Evolutionary conservation across 352 stramenopile species (phyloP).

Genomic region (Globisporangium nagaii): DNA sequence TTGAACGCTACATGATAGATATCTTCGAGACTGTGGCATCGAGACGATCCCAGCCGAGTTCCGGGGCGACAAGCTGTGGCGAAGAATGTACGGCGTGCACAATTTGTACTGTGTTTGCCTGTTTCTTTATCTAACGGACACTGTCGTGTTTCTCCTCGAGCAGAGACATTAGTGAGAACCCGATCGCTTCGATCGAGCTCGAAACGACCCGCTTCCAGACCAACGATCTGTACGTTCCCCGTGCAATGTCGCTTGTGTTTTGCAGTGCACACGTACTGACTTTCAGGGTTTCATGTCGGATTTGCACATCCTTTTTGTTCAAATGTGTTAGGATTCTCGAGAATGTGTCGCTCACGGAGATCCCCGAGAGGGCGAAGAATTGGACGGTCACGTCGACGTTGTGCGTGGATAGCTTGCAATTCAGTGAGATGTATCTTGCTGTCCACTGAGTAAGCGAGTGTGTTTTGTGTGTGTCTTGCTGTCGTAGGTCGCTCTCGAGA

Average conservation of each 20-base stretch:
- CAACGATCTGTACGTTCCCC: slow-evolving; percentile 3
- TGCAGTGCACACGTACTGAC: no score
- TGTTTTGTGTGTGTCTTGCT: not conserved
- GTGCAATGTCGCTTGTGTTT: no score
- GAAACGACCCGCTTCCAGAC: slow-evolving; percentile 11
- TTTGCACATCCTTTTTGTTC: not conserved
- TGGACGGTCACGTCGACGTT: slow-evolving; percentile 10
- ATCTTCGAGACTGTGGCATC: slow-evolving; percentile 8
- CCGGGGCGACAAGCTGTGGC: slow-evolving; percentile 13
- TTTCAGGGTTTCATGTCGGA: no score
- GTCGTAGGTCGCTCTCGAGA: slow-evolving; percentile 11
- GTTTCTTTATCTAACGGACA: not conserved
- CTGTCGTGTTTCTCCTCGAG: no score
- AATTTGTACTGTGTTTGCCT: no score
- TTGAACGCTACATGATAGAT: not conserved
- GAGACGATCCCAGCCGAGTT: slow-evolving; percentile 10
- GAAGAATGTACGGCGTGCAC: slow-evolving; percentile 2
- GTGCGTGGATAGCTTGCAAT: not conserved
- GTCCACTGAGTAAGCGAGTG: no score
- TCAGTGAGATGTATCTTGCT: no score
- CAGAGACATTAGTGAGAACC: slow-evolving; percentile 15
- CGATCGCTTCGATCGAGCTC: slow-evolving; percentile 6
- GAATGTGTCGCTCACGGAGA: slow-evolving; percentile 2
- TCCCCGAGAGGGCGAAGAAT: slow-evolving; percentile 6
- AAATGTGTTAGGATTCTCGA: slow-evolving; percentile 4